These are phyloP conservation scores for Dothistroma septosporum DNA, from an alignment of 2,329 filamentous ascomycete genomes.

Conservation along the genomic window DNA sequence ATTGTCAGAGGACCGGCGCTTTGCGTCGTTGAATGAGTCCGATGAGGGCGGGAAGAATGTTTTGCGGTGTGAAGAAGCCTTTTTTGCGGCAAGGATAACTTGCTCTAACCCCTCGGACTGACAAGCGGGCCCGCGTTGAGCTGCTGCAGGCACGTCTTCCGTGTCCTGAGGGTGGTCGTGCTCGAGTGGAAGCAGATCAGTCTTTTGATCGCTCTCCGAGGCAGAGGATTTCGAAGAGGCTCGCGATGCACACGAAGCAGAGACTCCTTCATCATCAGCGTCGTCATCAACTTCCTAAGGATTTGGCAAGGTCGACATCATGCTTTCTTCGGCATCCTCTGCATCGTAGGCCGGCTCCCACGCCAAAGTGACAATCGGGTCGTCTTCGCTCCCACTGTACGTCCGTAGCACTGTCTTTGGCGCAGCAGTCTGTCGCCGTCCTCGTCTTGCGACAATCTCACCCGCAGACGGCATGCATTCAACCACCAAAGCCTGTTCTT, in stretches of 20 bases:
- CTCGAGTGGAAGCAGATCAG: not conserved
- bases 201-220: not conserved
- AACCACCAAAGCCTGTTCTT: conserved; percentile 1
- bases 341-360: not conserved
- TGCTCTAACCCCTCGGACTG: not conserved
- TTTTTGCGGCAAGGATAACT: not conserved
- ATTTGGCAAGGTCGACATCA: not conserved
- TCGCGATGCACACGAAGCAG: not conserved
- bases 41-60: not conserved
- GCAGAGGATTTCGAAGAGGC: not conserved
- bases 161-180: not conserved
- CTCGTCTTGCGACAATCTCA: not conserved
- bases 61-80: not conserved
- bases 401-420: not conserved
- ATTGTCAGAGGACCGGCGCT: conserved; percentile 9
- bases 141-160: not conserved
- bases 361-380: not conserved
- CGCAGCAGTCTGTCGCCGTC: not conserved
- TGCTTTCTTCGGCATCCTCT: not conserved
- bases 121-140: not conserved
- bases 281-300: not conserved
- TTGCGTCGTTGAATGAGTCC: not conserved
- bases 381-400: conserved; percentile 10
- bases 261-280: not conserved
- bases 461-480: conserved; percentile 1